These are phyloP conservation scores for Spergularia bocconei DNA, from an alignment of 148 eudicot species.

Conservation along the genomic window DNA sequence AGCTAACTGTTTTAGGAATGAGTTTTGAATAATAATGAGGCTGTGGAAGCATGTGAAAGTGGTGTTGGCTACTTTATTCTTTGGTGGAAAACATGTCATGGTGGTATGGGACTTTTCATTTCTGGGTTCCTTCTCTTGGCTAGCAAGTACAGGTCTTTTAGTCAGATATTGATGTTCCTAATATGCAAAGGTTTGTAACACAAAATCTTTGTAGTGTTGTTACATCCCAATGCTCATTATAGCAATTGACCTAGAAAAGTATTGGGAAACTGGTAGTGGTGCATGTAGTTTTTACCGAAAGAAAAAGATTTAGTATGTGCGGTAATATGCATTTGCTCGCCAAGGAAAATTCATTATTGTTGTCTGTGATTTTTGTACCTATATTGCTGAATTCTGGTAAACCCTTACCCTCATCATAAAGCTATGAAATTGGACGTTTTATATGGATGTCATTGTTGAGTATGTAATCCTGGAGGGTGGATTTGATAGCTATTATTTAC, in stretches of 20 bases:
- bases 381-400: too few relatives aligned
- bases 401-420: too few relatives aligned
- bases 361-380: not conserved
- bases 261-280: not conserved
- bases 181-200: constrained; percentile 8
- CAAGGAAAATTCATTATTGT: not conserved
- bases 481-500: not conserved
- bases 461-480: too few relatives aligned
- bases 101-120: constrained; percentile 27
- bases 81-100: constrained; percentile 34
- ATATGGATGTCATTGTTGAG: too few relatives aligned
- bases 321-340: not conserved
- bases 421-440: too few relatives aligned
- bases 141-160: constrained; percentile 3
- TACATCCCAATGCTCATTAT: not conserved
- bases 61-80: constrained; percentile 19
- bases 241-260: not conserved
- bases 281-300: not conserved
- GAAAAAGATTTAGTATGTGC: not conserved
- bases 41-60: constrained; percentile 27
- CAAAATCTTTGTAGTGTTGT: not conserved
- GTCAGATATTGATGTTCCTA: constrained; percentile 16
- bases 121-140: constrained; percentile 17
- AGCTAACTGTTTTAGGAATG: constrained; percentile 27
- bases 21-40: constrained; percentile 24